Conservation (phyloP, 164 flowering plant species). For the Vitis labrusca region DNA sequence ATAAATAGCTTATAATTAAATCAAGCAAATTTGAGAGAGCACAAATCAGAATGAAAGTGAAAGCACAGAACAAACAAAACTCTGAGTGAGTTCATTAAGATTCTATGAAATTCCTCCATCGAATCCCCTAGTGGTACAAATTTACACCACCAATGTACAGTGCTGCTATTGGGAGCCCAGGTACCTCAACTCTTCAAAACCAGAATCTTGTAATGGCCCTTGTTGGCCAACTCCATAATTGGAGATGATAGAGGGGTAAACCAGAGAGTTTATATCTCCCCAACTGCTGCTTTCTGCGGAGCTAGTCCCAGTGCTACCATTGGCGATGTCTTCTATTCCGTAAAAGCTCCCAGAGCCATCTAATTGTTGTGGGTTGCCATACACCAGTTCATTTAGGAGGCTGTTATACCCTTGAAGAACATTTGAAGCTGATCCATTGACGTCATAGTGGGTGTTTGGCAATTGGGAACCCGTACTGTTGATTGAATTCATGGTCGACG, state of each 20-base stretch:
- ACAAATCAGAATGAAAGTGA: conserved; percentile 10
- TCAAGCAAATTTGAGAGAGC: not conserved
- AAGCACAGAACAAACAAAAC: conserved; percentile 10
- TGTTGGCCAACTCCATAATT: conserved; percentile 33
- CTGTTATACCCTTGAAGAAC: conserved; percentile 25
- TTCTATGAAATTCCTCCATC: conserved; percentile 8
- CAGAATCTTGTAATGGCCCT: conserved; percentile 23
- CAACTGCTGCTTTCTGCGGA: conserved; percentile 42
- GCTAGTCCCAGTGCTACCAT: conserved; percentile 22
- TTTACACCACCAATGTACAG: conserved; percentile 25
- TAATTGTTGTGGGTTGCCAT: conserved; percentile 16
- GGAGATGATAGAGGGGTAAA: conserved; percentile 27
- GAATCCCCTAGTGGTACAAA: conserved; percentile 17
- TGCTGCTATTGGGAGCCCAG: conserved; percentile 19
- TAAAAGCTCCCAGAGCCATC: conserved; percentile 30
- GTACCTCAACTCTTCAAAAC: conserved; percentile 29
- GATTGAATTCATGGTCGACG: conserved; percentile 14
- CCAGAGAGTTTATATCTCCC: conserved; percentile 42
- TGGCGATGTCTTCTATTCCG: conserved; percentile 24
- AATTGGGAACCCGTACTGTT: conserved; percentile 16
- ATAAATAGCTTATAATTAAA: not conserved
- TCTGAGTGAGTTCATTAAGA: conserved; percentile 15
- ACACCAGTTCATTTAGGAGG: conserved; percentile 24
- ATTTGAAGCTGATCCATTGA: conserved; percentile 12
- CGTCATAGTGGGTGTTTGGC: conserved; percentile 12